phyloP scores from a whole-genome alignment of 345 rosid species.

The Gossypium herbaceum region DNA sequence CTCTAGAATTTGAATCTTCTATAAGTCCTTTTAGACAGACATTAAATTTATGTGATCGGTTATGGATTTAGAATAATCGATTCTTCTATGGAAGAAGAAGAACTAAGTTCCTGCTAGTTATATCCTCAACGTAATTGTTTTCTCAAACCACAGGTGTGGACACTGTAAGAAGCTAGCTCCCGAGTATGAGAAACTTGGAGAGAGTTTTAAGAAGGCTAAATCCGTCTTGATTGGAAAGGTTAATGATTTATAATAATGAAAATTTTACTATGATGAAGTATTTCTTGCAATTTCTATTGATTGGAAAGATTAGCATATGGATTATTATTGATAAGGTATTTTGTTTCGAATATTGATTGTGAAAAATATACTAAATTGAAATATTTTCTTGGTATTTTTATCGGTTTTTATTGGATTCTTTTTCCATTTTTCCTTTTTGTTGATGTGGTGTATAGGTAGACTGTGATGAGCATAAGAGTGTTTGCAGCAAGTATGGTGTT shows the following conservation, averaged over 20 bases:
- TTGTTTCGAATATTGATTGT: neutral
- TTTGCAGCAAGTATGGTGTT: slow-evolving; percentile 87
- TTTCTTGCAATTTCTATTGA: too few species aligned
- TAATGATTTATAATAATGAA: neutral
- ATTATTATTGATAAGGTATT: neutral
- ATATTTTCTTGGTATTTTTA: neutral
- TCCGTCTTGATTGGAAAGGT: slow-evolving; percentile 93
- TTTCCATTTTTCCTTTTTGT: slow-evolving; percentile 7
- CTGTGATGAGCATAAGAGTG: slow-evolving; percentile 82
- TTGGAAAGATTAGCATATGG: neutral
- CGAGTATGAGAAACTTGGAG: slow-evolving; percentile 85
- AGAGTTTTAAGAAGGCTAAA: slow-evolving; percentile 84
- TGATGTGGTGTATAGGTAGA: slow-evolving; percentile 57
- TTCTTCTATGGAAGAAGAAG: neutral
- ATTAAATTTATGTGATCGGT: neutral
- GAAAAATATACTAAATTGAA: neutral
- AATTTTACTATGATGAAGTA: neutral
- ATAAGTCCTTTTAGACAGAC: neutral
- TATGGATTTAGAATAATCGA: neutral
- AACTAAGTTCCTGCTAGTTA: neutral
- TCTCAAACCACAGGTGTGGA: slow-evolving; percentile 65
- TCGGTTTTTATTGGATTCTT: neutral
- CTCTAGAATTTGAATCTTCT: neutral
- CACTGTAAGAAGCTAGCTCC: slow-evolving; percentile 99
- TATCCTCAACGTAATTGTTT: neutral